A percentile compares a stretch with the other conserved stretches of the same genome.
phyloP scores from a whole-genome alignment of 2,329 filamentous ascomycete genomes.

The Fusarium sp. region DNA sequence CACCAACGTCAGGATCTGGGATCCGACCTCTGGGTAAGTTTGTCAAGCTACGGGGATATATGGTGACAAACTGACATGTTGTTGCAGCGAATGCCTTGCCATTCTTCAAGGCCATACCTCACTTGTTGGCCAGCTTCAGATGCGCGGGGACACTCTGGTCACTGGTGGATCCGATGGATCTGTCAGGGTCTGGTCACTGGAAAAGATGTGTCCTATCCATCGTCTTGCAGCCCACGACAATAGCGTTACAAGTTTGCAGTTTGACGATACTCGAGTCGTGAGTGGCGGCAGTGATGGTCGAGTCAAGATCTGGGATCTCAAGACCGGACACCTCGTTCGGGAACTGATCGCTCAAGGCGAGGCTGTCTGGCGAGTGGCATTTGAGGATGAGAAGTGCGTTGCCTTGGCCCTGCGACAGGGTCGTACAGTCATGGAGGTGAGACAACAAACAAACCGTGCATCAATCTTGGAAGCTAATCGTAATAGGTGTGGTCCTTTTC shows the following conservation, averaged over 20 bases:
- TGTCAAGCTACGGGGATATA: neutral
- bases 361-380: slow-evolving; percentile 96
- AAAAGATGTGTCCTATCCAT: slow-evolving; percentile 90
- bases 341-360: slow-evolving; percentile 92
- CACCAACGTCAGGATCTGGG: slow-evolving; percentile 97
- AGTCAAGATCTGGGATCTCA: slow-evolving; percentile 97
- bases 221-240: slow-evolving; percentile 96
- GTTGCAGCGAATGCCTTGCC: slow-evolving; percentile 75
- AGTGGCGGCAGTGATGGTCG: slow-evolving; percentile 96
- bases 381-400: slow-evolving; percentile 97
- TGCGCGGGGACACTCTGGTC: slow-evolving; percentile 92
- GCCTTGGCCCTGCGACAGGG: slow-evolving; percentile 87
- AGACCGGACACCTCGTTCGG: slow-evolving; percentile 86
- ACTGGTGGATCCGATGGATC: slow-evolving; percentile 96
- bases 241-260: slow-evolving; percentile 96
- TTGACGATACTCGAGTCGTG: slow-evolving; percentile 93
- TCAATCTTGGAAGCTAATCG: slow-evolving; percentile 42
- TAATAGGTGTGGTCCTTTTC: slow-evolving; percentile 91
- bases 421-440: slow-evolving; percentile 96
- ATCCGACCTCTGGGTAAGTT: slow-evolving; percentile 82
- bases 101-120: slow-evolving; percentile 97
- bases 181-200: slow-evolving; percentile 93
- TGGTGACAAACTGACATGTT: slow-evolving; percentile 44
- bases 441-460: slow-evolving; percentile 42
- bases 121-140: slow-evolving; percentile 93